Conservation (phyloP, 2,329 filamentous ascomycete genomes). For the Mariannaea sp. region DNA sequence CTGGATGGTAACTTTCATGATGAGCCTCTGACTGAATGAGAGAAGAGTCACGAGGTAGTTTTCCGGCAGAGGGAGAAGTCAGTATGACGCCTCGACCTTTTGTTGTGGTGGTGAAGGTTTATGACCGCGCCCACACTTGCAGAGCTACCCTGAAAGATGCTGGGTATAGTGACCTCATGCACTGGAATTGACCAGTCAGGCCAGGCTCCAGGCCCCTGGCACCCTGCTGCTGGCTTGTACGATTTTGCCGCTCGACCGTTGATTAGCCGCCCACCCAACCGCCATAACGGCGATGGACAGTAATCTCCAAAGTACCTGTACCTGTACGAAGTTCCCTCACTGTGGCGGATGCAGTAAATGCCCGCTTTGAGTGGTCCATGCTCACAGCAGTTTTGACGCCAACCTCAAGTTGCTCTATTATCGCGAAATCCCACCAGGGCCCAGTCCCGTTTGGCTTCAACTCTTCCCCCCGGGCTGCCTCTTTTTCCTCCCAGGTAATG, state of each 20-base stretch:
- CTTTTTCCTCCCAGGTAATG: constrained; percentile 32
- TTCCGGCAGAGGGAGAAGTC: constrained; percentile 8
- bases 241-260: constrained; percentile 12
- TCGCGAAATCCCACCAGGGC: constrained; percentile 34
- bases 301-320: too few relatives aligned
- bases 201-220: constrained; percentile 1
- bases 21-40: constrained; percentile 18
- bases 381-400: constrained; percentile 35
- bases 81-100: constrained; percentile 19
- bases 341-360: constrained; percentile 13
- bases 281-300: constrained; percentile 21
- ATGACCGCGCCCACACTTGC: too few relatives aligned
- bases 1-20: constrained; percentile 94
- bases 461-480: constrained; percentile 16
- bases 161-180: constrained; percentile 36
- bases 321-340: too few relatives aligned
- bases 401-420: constrained; percentile 35
- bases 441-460: constrained; percentile 29
- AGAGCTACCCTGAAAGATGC: constrained; percentile 14
- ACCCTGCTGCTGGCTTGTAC: neutral
- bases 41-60: constrained; percentile 19
- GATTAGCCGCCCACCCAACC: constrained; percentile 19
- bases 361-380: constrained; percentile 32
- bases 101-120: constrained; percentile 13
- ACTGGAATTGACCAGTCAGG: constrained; percentile 27